Evolutionary conservation across 1,284 basidiomycete species (phyloP).

Genomic region (Cutaneotrichosporon mucoides): DNA sequence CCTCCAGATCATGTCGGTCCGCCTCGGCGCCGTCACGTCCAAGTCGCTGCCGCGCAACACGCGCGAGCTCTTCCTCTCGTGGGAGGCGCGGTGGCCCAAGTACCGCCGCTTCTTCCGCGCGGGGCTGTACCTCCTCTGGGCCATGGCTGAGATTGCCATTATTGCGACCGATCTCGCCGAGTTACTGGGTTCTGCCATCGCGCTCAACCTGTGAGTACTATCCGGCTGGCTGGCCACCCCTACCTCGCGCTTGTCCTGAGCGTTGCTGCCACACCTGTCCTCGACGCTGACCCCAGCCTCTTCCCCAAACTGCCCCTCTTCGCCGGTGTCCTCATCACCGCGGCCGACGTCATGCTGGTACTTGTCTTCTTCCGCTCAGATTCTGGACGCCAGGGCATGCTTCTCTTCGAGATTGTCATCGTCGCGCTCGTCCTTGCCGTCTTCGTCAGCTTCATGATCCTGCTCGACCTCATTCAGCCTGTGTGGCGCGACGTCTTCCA

Average conservation of each 20-base stretch:
- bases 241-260: too few relatives aligned
- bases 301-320: conserved; percentile 75
- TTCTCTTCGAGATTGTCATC: conserved; percentile 70
- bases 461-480: conserved; percentile 70
- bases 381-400: conserved; percentile 44
- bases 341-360: conserved; percentile 70
- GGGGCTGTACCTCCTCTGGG: conserved; percentile 51
- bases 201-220: conserved; percentile 59
- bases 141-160: conserved; percentile 74
- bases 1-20: conserved; percentile 46
- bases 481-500: conserved; percentile 74
- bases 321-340: conserved; percentile 78
- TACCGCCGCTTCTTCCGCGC: conserved; percentile 50
- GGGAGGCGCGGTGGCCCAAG: conserved; percentile 67
- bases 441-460: conserved; percentile 72
- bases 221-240: neutral
- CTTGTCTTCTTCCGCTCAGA: conserved; percentile 45
- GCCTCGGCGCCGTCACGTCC: conserved; percentile 54
- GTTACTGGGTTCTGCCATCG: conserved; percentile 74
- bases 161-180: conserved; percentile 60
- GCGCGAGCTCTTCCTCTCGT: conserved; percentile 61
- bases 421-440: conserved; percentile 67
- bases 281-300: conserved; percentile 48
- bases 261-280: neutral
- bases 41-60: conserved; percentile 53